Evolutionary conservation across 441 rosid genomes (phyloP), one percentile per base, ranked within the genome.

Genomic region (Francoa sonchifolia): DNA sequence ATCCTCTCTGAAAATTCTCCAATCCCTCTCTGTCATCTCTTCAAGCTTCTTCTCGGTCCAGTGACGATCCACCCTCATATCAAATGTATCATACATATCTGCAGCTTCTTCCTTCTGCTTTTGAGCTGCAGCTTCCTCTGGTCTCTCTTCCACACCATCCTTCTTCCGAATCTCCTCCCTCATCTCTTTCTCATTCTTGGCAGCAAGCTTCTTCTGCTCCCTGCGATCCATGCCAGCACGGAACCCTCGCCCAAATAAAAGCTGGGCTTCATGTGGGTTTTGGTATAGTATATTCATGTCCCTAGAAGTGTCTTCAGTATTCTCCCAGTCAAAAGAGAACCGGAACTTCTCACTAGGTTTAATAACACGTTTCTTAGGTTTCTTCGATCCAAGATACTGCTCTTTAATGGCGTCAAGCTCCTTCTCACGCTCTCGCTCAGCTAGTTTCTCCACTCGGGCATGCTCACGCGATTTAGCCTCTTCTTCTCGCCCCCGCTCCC

Each of bases 1-100:
- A 61, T 88, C 97, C 58, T 84, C 97, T 49, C 95, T 76, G 43
- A 84, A 88, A 9, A 88, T 84, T 63, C 95, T 79, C 94, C 95
- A 81, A 48, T 81, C 95, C 30, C 97, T 68, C 62, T 88, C 97
- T 2, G 78, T 68, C 94, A 88, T 88, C 54, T 88, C 95, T 25
- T 79, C 95, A 2, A 84, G 72, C 62, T 66, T 71, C 87, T 81
- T 88, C 27, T 88, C 81, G 0, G 85, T 72, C 97, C 95, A 88
- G 48, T 84, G 97, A 55, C 89, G 70, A 61, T 88, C 95, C 7
- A 84, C 87, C 44, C 85, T 71, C 90, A 88, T 84, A 50, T 88
- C 85, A 19, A 84, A 88, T n/a, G 93, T 66, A 57, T 88, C 97
- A 18, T 88, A 88, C 8, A 71, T 6, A 33, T 84, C 89, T 0